Evolutionary conservation across 768 basidiomycete species (phyloP), one percentile per base, ranked within the genome.

Genomic region (Pleurotus salmoneostramineus): DNA sequence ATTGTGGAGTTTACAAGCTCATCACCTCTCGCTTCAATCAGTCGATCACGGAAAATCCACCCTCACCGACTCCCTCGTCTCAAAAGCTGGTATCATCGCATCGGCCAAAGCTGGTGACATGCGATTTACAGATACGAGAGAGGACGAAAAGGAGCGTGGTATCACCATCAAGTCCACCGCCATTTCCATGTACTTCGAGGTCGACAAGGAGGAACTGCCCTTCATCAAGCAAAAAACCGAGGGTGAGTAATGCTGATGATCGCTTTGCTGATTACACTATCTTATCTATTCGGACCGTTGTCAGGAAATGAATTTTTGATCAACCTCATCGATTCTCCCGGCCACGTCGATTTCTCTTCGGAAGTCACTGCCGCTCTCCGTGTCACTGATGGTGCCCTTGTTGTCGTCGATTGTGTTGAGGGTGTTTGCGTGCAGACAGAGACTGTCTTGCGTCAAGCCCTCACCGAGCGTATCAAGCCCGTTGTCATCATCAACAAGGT

Each of bases 1-100:
- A 36, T 50, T 50, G 42, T 52, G 60, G 58, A 46, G 44, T 60
- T 50, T 47, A 43, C 10, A n/a, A 17, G 50, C 42, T 15, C 40
- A 34, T 37, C 43, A 65, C 56, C 49, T 62, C 42, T 11, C 42
- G 59, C n/a, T 50, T 35, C 63, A 64, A 60, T 7, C 68, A 93
- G 97, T 99, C 84, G 97, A 99, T 77, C 97, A 99, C 80, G 97
- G 97, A 79, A 99, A 99, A 78, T 99, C 97, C 57, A 99, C 97
- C 66, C 87, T 99, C 65, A 98, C 97, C 65, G 97, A 99, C 76
- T 98, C 96, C 43, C 83, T 99, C 46, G 95, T 99, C 71, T 95
- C 96, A 63, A 98, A 98, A 81, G 97, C 97, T 62, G 97, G 97
- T 83, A 99, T 99, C 73, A 98, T 99, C 66, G 96, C 97, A 61